phyloP scores from a whole-genome alignment of 345 rosid species.

The Boechera divaricarpa region DNA sequence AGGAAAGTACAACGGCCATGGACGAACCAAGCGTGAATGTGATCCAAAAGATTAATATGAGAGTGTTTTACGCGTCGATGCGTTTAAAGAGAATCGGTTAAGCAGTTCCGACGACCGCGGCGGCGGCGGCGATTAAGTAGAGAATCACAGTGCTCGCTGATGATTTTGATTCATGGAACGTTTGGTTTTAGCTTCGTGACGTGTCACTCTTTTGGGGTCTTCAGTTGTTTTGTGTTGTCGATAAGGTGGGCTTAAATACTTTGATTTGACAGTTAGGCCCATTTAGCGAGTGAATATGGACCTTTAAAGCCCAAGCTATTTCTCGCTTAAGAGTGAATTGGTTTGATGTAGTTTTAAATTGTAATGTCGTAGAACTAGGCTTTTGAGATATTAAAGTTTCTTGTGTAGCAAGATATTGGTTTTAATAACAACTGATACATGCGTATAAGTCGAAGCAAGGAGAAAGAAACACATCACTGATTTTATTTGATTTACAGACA shows the following conservation, averaged over 20 bases:
- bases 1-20: constrained; percentile 56
- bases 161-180: background rate
- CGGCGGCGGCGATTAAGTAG: constrained; percentile 7
- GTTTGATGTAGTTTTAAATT: no score
- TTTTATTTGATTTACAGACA: background rate
- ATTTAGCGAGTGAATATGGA: background rate
- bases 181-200: constrained; percentile 1
- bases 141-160: background rate
- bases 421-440: background rate
- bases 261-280: background rate
- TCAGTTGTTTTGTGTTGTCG: background rate
- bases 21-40: background rate
- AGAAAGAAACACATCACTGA: background rate
- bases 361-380: background rate
- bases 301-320: background rate
- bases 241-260: background rate
- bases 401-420: constrained; percentile 2
- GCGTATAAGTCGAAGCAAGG: background rate
- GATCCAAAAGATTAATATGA: background rate
- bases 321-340: background rate
- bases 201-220: constrained; percentile 7
- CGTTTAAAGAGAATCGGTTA: background rate
- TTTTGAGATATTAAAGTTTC: background rate
- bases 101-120: background rate
- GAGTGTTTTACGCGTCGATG: background rate